These are phyloP conservation scores for Aspergillus sojae DNA, from an alignment of 2,329 filamentous ascomycete species.

Conservation along the genomic window DNA sequence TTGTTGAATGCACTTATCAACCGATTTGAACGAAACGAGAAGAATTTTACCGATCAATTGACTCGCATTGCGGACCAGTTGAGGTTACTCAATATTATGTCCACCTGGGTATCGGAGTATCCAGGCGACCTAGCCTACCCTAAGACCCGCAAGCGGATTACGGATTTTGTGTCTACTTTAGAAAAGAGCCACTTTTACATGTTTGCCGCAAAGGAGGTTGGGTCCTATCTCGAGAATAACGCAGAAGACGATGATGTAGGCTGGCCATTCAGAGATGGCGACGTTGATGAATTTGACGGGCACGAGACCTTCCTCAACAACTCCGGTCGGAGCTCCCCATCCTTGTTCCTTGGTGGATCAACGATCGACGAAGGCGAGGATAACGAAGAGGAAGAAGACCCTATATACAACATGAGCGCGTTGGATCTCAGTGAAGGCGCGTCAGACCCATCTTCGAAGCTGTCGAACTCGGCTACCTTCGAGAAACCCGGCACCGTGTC, in stretches of 20 bases:
- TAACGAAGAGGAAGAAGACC: constrained; percentile 39
- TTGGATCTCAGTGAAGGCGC: constrained; percentile 44
- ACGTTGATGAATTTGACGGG: constrained; percentile 49
- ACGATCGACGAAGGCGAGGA: constrained; percentile 28
- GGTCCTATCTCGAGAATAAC: constrained; percentile 72
- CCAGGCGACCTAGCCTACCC: constrained; percentile 89
- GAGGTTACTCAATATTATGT: constrained; percentile 78
- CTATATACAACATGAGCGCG: constrained; percentile 41
- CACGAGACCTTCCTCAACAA: constrained; percentile 45
- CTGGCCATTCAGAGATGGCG: constrained; percentile 83
- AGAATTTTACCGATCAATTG: constrained; percentile 71
- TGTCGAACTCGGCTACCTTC: constrained; percentile 36
- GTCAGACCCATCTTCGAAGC: constrained; percentile 39
- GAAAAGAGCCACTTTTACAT: constrained; percentile 79
- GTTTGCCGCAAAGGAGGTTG: constrained; percentile 82
- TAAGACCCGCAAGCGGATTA: constrained; percentile 70
- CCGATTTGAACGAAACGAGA: constrained; percentile 70
- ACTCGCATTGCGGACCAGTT: constrained; percentile 80
- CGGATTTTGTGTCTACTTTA: constrained; percentile 75
- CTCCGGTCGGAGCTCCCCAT: constrained; percentile 45
- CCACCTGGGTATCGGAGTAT: constrained; percentile 86
- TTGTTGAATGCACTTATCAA: constrained; percentile 72
- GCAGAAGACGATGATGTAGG: constrained; percentile 87
- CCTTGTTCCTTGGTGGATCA: constrained; percentile 32
- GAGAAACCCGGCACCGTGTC: constrained; percentile 43